Evolutionary conservation across 768 basidiomycete species (phyloP).

Genomic region (Lactarius trivialis): DNA sequence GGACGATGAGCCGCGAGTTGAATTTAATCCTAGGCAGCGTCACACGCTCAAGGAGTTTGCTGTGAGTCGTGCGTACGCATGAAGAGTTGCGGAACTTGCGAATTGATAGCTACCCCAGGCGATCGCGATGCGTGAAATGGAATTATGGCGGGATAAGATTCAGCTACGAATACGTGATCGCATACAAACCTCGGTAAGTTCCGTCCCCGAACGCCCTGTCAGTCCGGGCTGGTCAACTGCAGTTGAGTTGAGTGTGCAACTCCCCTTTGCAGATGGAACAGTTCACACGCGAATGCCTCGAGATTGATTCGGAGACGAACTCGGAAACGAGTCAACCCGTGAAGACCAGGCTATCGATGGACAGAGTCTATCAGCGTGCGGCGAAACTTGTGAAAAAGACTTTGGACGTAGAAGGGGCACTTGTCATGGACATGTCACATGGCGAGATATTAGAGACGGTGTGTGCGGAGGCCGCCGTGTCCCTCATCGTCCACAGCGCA

Average conservation of each 20-base stretch:
- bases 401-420: conserved; percentile 85
- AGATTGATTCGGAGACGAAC: conserved; percentile 64
- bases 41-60: conserved; percentile 95
- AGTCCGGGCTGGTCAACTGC: background rate
- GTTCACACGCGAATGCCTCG: conserved; percentile 90
- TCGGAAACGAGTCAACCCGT: conserved; percentile 30
- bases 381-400: conserved; percentile 85
- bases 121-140: conserved; percentile 92
- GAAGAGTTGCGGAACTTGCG: background rate
- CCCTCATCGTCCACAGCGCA: conserved; percentile 66
- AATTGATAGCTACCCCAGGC: conserved; percentile 36
- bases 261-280: conserved; percentile 68
- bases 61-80: conserved; percentile 27
- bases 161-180: conserved; percentile 85
- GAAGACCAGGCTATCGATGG: conserved; percentile 50
- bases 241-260: background rate
- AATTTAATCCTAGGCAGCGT: conserved; percentile 83
- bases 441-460: conserved; percentile 80
- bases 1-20: conserved; percentile 73
- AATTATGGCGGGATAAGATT: conserved; percentile 94
- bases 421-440: conserved; percentile 89
- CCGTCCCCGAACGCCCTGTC: background rate
- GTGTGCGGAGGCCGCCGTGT: conserved; percentile 50
- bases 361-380: conserved; percentile 84
- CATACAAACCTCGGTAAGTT: conserved; percentile 78